phyloP scores from a whole-genome alignment of 306 rosid genomes.

The Canavalia gladiata region DNA sequence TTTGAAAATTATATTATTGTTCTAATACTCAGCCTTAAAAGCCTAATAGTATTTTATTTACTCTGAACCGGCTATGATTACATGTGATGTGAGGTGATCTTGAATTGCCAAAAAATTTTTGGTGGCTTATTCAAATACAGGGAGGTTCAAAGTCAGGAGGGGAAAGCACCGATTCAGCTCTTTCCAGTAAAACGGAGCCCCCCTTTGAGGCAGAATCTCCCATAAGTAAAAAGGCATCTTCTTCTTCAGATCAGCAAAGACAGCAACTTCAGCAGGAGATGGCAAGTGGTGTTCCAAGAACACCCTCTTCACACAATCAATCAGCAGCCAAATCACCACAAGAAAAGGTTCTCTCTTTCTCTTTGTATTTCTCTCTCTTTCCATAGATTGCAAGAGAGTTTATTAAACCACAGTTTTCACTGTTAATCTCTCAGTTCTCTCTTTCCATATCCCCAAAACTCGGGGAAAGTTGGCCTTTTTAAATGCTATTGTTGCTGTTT shows the following conservation, averaged over 20 bases:
- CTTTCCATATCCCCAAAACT: slow-evolving; percentile 60
- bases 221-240: slow-evolving; percentile 67
- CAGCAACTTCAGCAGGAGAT: slow-evolving; percentile 59
- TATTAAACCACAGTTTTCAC: slow-evolving; percentile 33
- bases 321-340: slow-evolving; percentile 65
- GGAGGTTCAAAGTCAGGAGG: slow-evolving; percentile 84
- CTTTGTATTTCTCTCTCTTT: not conserved
- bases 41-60: no score
- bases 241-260: slow-evolving; percentile 48
- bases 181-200: slow-evolving; percentile 69
- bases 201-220: slow-evolving; percentile 84
- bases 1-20: slow-evolving; percentile 1
- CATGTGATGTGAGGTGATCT: not conserved
- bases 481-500: slow-evolving; percentile 53
- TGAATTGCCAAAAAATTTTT: not conserved
- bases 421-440: slow-evolving; percentile 56
- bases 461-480: slow-evolving; percentile 62
- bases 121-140: slow-evolving; percentile 51
- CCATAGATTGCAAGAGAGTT: slow-evolving; percentile 61
- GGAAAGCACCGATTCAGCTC: slow-evolving; percentile 86
- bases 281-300: slow-evolving; percentile 58
- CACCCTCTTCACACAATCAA: slow-evolving; percentile 65
- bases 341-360: slow-evolving; percentile 67
- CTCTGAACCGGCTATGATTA: not conserved
- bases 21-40: not conserved